Evolutionary conservation across 768 basidiomycete genomes (phyloP).

Genomic region (Saitozyma sp.): DNA sequence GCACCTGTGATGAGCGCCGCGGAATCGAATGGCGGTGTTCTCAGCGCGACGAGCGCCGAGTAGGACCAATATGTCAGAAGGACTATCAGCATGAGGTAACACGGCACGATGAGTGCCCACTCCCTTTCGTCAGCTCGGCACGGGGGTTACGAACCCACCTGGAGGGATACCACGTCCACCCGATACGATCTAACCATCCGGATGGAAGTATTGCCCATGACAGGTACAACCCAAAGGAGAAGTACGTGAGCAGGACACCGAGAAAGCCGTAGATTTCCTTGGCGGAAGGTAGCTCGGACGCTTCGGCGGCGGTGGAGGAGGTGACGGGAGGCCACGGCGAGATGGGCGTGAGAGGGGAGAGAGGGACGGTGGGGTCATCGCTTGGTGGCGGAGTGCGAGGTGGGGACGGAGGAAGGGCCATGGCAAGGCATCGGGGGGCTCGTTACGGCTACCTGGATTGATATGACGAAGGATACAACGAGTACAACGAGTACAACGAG

Average conservation of each 20-base stretch:
- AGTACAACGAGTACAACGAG: no score
- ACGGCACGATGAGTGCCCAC: conserved; percentile 50
- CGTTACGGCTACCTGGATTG: no score
- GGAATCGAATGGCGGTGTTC: conserved; percentile 41
- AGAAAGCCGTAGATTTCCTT: conserved; percentile 49
- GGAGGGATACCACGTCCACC: conserved; percentile 47
- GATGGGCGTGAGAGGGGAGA: conserved; percentile 45
- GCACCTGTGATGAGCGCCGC: conserved; percentile 41
- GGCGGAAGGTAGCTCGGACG: conserved; percentile 27
- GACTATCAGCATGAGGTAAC: conserved; percentile 48
- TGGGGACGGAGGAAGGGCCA: no score
- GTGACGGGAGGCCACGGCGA: conserved; percentile 49
- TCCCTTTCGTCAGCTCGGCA: conserved; percentile 25
- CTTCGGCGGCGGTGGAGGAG: conserved; percentile 2
- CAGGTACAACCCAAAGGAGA: conserved; percentile 34
- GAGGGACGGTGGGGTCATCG: conserved; percentile 6
- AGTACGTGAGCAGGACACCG: conserved; percentile 44
- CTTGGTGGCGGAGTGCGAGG: neutral
- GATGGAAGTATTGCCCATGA: conserved; percentile 46
- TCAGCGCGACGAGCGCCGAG: conserved; percentile 35
- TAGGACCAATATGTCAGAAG: conserved; percentile 46
- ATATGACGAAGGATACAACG: no score
- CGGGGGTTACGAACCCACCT: neutral
- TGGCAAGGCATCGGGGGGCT: no score
- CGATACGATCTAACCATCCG: conserved; percentile 21